Evolutionary conservation across 2,329 filamentous ascomycete genomes (phyloP).

Genomic region (Claviceps sp.): DNA sequence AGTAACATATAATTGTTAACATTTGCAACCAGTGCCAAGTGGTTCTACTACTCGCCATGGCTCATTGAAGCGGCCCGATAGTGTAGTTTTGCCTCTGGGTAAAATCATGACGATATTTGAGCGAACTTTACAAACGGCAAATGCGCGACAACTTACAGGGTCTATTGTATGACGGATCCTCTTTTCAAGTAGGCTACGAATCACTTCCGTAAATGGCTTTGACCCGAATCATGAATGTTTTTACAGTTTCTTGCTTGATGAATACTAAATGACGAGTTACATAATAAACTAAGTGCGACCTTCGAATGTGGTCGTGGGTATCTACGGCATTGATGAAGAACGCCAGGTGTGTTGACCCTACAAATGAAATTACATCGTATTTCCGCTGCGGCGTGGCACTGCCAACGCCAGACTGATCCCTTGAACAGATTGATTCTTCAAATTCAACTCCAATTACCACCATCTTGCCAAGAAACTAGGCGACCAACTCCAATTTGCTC

Average conservation of each 20-base stretch:
- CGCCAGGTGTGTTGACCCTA: background rate
- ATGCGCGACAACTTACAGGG: too few relatives aligned
- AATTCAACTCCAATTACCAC: background rate
- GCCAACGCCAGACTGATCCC: background rate
- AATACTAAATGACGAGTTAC: background rate
- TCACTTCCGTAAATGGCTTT: too few relatives aligned
- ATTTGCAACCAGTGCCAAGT: too few relatives aligned
- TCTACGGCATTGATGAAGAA: constrained; percentile 3
- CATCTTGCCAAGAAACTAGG: background rate
- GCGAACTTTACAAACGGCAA: too few relatives aligned
- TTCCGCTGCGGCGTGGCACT: background rate
- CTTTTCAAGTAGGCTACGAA: too few relatives aligned
- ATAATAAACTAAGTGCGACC: constrained; percentile 2
- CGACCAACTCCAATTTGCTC: background rate
- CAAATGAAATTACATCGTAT: background rate
- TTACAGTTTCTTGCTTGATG: background rate
- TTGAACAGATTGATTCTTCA: background rate
- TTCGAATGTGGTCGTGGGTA: constrained; percentile 3
- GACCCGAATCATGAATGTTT: too few relatives aligned
- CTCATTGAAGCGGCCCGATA: too few relatives aligned
- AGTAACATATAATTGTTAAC: too few relatives aligned
- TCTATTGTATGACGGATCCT: too few relatives aligned
- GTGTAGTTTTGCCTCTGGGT: too few relatives aligned
- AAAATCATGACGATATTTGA: too few relatives aligned
- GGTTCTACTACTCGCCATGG: too few relatives aligned